Evolutionary conservation across 1,284 basidiomycete genomes (phyloP).

Genomic region (Naganishia liquefaciens): DNA sequence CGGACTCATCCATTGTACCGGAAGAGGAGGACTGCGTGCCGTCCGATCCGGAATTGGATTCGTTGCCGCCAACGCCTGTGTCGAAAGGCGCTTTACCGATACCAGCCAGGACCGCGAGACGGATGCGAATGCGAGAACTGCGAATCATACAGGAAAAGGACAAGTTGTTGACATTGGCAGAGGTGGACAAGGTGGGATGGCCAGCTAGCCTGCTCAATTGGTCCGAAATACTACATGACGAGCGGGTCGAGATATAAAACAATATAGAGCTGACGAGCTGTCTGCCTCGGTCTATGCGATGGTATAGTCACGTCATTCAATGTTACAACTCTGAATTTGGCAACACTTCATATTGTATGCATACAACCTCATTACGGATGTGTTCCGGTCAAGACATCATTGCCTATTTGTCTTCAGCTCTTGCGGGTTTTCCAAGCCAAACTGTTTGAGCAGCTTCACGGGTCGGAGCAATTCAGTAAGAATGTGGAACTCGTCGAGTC

Average conservation of each 20-base stretch:
- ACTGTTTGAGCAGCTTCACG: background rate
- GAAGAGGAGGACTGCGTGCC: slow-evolving; percentile 43
- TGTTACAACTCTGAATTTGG: no score
- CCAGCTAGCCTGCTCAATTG: slow-evolving; percentile 43
- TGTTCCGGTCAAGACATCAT: background rate
- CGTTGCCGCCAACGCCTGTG: slow-evolving; percentile 34
- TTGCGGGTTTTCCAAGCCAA: background rate
- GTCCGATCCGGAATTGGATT: slow-evolving; percentile 39
- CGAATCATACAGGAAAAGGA: slow-evolving; percentile 74
- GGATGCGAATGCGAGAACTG: slow-evolving; percentile 80
- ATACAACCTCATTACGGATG: background rate
- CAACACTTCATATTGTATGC: no score
- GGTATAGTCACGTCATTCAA: no score
- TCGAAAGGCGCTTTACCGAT: slow-evolving; percentile 17
- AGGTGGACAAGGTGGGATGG: slow-evolving; percentile 44
- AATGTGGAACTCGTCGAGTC: background rate
- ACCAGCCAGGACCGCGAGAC: slow-evolving; percentile 64
- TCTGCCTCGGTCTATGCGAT: no score
- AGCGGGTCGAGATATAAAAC: background rate
- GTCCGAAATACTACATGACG: slow-evolving; percentile 31
- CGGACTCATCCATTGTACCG: slow-evolving; percentile 30
- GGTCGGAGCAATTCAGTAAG: background rate
- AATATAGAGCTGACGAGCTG: no score
- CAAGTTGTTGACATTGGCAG: slow-evolving; percentile 52
- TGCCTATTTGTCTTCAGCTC: background rate